Evolutionary conservation across 2,329 filamentous ascomycete species (phyloP).

Genomic region (Colletotrichum agaves): DNA sequence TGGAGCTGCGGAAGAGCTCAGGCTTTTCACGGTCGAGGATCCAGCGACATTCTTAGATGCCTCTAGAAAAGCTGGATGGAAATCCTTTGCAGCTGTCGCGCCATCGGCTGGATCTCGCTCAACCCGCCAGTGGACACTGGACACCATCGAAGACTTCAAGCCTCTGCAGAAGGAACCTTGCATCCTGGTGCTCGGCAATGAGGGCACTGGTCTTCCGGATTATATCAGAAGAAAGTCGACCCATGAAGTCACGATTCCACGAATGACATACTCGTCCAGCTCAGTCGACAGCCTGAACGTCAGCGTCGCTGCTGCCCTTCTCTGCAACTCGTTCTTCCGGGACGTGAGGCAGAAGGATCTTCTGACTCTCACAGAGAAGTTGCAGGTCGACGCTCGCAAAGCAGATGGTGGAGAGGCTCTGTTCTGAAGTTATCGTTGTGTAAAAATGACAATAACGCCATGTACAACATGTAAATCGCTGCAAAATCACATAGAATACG

Average conservation of each 20-base stretch:
- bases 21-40: slow-evolving; percentile 75
- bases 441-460: neutral
- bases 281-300: slow-evolving; percentile 93
- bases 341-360: slow-evolving; percentile 41
- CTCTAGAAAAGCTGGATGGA: slow-evolving; percentile 81
- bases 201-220: slow-evolving; percentile 78
- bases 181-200: slow-evolving; percentile 84
- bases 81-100: slow-evolving; percentile 80
- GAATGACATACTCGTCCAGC: slow-evolving; percentile 57
- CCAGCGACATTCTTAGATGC: slow-evolving; percentile 75
- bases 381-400: slow-evolving; percentile 49
- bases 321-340: slow-evolving; percentile 76
- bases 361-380: slow-evolving; percentile 46
- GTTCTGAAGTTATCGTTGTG: slow-evolving; percentile 19
- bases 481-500: slow-evolving; percentile 12
- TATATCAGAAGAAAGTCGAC: slow-evolving; percentile 75
- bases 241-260: slow-evolving; percentile 72
- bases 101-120: slow-evolving; percentile 49
- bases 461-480: slow-evolving; percentile 22
- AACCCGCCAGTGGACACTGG: slow-evolving; percentile 56
- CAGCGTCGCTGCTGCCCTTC: slow-evolving; percentile 83
- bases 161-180: slow-evolving; percentile 72
- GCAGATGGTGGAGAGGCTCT: slow-evolving; percentile 28
- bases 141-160: slow-evolving; percentile 59
- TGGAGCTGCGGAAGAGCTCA: slow-evolving; percentile 85